phyloP scores from a whole-genome alignment of 257 asterid genomes.

The Nicotiana tomentosiformis region DNA sequence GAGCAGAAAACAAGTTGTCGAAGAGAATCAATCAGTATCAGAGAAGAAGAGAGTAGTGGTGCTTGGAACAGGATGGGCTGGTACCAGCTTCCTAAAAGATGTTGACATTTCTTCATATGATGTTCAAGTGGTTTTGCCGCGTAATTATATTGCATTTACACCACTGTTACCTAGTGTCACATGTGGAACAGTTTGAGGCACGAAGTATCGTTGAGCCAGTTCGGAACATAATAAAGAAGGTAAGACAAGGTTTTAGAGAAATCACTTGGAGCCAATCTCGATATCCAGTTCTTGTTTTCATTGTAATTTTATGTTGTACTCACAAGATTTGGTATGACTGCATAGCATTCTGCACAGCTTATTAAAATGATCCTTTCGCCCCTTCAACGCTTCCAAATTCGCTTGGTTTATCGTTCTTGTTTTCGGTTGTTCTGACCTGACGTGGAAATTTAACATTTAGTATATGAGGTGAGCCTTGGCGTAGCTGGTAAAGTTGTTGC shows the following conservation, averaged over 20 bases:
- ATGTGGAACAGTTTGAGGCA: conserved; percentile 15
- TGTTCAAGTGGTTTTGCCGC: conserved; percentile 7
- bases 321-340: neutral
- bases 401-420: neutral
- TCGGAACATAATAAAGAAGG: conserved; percentile 13
- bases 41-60: conserved; percentile 14
- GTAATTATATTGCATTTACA: conserved; percentile 14
- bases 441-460: neutral
- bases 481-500: no score
- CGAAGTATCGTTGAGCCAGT: conserved; percentile 13
- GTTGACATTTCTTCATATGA: conserved; percentile 13
- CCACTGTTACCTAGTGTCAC: conserved; percentile 18
- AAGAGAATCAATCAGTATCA: neutral
- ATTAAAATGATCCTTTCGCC: neutral
- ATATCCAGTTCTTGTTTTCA: neutral
- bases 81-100: conserved; percentile 11
- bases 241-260: neutral
- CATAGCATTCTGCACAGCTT: neutral
- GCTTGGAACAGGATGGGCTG: conserved; percentile 22
- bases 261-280: neutral
- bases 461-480: no score
- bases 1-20: neutral
- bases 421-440: neutral
- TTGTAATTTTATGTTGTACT: neutral
- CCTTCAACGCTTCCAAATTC: neutral